Evolutionary conservation across 352 stramenopile species (phyloP).

Genomic region (Pythium biforme): DNA sequence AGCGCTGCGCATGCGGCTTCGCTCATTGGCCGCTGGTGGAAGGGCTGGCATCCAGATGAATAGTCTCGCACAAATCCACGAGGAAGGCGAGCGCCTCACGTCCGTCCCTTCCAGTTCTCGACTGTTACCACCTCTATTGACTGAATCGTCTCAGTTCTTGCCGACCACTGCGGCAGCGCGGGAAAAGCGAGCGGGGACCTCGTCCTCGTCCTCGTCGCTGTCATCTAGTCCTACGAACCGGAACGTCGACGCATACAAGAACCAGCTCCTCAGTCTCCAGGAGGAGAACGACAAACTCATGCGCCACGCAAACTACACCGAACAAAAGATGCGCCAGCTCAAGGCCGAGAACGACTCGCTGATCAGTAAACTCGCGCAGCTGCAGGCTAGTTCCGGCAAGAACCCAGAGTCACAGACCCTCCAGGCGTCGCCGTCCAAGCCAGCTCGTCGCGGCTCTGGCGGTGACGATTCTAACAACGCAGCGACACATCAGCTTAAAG

Average conservation of each 20-base stretch:
- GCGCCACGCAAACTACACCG: slow-evolving; percentile 25
- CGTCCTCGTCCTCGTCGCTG: slow-evolving; percentile 18
- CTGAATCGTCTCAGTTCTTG: slow-evolving; percentile 25
- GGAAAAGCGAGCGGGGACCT: slow-evolving; percentile 6
- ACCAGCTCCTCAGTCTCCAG: slow-evolving; percentile 56
- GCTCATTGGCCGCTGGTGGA: slow-evolving; percentile 19
- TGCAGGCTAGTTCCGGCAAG: slow-evolving; percentile 1
- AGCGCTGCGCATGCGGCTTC: slow-evolving; percentile 48
- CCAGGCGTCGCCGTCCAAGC: slow-evolving; percentile 22
- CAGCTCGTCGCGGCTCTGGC: neutral
- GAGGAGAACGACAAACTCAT: slow-evolving; percentile 63
- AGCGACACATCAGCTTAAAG: slow-evolving; percentile 37
- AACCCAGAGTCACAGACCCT: slow-evolving; percentile 16
- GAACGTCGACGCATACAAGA: slow-evolving; percentile 36
- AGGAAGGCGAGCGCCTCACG: slow-evolving; percentile 4
- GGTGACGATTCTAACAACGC: neutral
- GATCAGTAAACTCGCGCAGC: slow-evolving; percentile 25
- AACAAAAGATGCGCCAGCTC: slow-evolving; percentile 37
- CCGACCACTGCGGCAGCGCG: slow-evolving; percentile 7
- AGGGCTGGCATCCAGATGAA: slow-evolving; percentile 9
- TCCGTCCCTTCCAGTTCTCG: slow-evolving; percentile 30
- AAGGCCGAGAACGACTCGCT: slow-evolving; percentile 51
- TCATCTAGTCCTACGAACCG: slow-evolving; percentile 23
- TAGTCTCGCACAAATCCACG: slow-evolving; percentile 17
- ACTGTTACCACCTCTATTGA: slow-evolving; percentile 31